Conservation (phyloP, 306 rosid species). For the Spatholobus suberectus region DNA sequence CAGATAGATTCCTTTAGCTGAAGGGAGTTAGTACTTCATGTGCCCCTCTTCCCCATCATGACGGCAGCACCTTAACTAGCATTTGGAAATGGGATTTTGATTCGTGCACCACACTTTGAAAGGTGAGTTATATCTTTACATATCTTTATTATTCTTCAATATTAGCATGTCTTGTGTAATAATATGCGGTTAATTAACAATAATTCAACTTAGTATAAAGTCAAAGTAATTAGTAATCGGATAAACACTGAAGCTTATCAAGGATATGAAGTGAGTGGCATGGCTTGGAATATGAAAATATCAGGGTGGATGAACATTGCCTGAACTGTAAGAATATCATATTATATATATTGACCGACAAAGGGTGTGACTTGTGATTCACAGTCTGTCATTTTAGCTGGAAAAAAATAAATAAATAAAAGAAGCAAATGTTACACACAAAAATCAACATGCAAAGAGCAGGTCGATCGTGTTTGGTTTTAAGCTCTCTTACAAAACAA, state of each 20-base stretch:
- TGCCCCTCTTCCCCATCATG: slow-evolving; percentile 98
- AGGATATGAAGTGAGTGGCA: slow-evolving; percentile 15
- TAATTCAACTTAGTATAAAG: not conserved
- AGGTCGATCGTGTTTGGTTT: not conserved
- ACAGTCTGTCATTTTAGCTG: not conserved
- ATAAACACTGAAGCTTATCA: slow-evolving; percentile 1
- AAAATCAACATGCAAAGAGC: slow-evolving; percentile 11
- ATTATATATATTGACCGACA: not conserved
- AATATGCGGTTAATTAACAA: slow-evolving; percentile 43
- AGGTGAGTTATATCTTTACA: slow-evolving; percentile 34
- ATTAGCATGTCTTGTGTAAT: slow-evolving; percentile 15
- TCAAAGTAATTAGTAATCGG: slow-evolving; percentile 22
- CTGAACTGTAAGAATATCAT: not conserved
- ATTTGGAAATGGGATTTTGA: slow-evolving; percentile 19
- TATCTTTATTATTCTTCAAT: not conserved
- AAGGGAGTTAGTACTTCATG: slow-evolving; percentile 85
- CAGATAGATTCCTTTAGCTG: slow-evolving; percentile 1
- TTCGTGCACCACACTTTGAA: slow-evolving; percentile 1
- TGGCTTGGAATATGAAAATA: slow-evolving; percentile 10
- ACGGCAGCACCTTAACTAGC: slow-evolving; percentile 59
- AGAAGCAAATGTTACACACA: slow-evolving; percentile 2
- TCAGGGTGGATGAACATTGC: slow-evolving; percentile 30
- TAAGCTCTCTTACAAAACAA: too few species aligned
- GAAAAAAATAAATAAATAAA: not conserved
- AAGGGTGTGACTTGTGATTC: not conserved